Evolutionary conservation across 2,329 filamentous ascomycete genomes (phyloP), one percentile per base, ranked within the genome.

Genomic region (Botrytis galanthina): DNA sequence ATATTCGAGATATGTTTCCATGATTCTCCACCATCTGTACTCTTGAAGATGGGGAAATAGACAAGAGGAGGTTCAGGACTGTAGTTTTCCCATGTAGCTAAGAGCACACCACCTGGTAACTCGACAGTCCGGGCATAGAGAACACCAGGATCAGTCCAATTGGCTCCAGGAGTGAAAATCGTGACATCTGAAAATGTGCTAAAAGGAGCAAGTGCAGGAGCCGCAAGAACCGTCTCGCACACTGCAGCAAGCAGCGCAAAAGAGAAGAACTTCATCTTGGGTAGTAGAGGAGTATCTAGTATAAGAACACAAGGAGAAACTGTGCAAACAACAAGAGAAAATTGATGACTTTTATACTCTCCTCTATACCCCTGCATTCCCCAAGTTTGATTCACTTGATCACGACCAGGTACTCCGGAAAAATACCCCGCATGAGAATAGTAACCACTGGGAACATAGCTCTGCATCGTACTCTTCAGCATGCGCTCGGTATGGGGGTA

Each of bases 1-100:
- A 93, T 88, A 26, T 85, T 85, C 7, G 89, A 88, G 68, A 92
- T 83, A 79, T 91, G 86, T 26, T 84, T 84, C 91, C 91, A 93
- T 2, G 86, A 89, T 70, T 83, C 78, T 20, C 89, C 88, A 51
- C 84, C 82, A 78, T 90, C 87, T n/a, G 78, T 82, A 57, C 86
- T 88, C 75, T 83, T 81, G 78, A 83, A 87, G 76, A 88, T 85
- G 72, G 86, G 89, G 78, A 88, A 90, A 76, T 82, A 84, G 44
- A 81, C 78, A 1, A 78, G 51, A 1, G 87, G 88, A 26, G 87
- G 87, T 77, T 90, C 84, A 10, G 85, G 86, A 29, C 84, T 85
- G 81, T 88, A 87, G 81, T 87, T 87, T 77, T 87, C 86, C 86
- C 86, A 87, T 0, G 87, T 88, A 39, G 84, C 84, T 22, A 88